phyloP scores from a whole-genome alignment of 805 yeast species.

The Yueomyces sp. region DNA sequence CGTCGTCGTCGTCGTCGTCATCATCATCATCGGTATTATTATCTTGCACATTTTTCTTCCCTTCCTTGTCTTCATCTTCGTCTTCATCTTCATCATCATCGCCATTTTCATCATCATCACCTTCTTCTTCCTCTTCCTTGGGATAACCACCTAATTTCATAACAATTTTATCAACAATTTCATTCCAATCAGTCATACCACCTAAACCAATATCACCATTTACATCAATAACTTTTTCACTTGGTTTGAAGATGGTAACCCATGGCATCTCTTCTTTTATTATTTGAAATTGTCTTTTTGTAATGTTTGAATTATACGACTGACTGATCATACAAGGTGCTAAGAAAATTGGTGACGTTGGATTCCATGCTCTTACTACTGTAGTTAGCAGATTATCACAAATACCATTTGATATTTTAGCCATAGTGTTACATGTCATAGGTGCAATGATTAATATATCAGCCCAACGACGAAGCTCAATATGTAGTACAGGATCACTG shows the following conservation, averaged over 20 bases:
- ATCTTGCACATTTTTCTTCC: constrained; percentile 23
- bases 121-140: constrained; percentile 38
- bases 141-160: constrained; percentile 55
- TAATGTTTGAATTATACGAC: constrained; percentile 79
- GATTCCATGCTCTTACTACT: constrained; percentile 92
- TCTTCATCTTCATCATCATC: constrained; percentile 26
- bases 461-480: constrained; percentile 94
- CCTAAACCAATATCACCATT: constrained; percentile 99
- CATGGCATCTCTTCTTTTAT: constrained; percentile 87
- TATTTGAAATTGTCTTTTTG: constrained; percentile 66
- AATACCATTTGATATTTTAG: constrained; percentile 80
- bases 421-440: constrained; percentile 79
- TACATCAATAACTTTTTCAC: constrained; percentile 82
- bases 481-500: constrained; percentile 86
- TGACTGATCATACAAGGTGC: constrained; percentile 96
- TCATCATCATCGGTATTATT: constrained; percentile 38
- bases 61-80: constrained; percentile 20
- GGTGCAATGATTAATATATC: constrained; percentile 91
- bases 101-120: constrained; percentile 31
- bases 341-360: constrained; percentile 71
- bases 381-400: constrained; percentile 87
- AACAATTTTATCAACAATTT: constrained; percentile 75
- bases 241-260: constrained; percentile 87
- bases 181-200: constrained; percentile 97
- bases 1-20: constrained; percentile 28